A percentile compares a stretch with the other conserved stretches of the same genome.
Evolutionary conservation across 139 green algal species (phyloP).

Genomic region (Axilococcus clingmanii): DNA sequence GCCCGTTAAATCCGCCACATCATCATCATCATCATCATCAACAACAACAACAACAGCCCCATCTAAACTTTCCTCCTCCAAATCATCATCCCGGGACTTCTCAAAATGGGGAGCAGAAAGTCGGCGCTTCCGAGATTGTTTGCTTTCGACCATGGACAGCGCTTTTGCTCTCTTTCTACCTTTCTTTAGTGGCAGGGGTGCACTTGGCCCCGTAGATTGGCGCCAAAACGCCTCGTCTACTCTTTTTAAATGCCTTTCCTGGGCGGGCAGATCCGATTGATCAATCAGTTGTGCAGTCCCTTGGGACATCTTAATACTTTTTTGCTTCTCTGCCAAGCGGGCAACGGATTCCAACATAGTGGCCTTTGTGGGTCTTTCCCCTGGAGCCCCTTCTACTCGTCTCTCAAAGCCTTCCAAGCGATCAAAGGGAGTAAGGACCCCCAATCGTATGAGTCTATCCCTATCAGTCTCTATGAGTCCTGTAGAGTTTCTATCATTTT

Average conservation of each 20-base stretch:
- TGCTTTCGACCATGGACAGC: background rate
- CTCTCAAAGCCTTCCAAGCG: conserved; percentile 66
- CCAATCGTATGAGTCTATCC: conserved; percentile 71
- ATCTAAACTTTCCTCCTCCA: conserved; percentile 1
- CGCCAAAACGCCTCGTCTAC: conserved; percentile 41
- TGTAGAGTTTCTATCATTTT: background rate
- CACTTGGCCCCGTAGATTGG: no score
- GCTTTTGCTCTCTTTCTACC: background rate
- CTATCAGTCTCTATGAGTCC: conserved; percentile 70
- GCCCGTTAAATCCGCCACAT: conserved; percentile 24
- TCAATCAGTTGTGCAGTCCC: conserved; percentile 35
- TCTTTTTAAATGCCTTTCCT: conserved; percentile 12
- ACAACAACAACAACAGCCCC: background rate
- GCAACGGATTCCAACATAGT: conserved; percentile 14
- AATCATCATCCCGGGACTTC: background rate
- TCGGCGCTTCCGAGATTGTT: background rate
- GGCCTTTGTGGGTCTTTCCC: background rate
- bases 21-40: conserved; percentile 3
- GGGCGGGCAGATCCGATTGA: conserved; percentile 35
- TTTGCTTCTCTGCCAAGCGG: conserved; percentile 29
- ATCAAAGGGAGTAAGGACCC: conserved; percentile 82
- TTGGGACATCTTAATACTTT: conserved; percentile 15
- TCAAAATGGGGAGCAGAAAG: no score
- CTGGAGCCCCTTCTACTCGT: conserved; percentile 17
- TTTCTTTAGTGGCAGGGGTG: no score